Base-by-base conservation (phyloP, 2,329 filamentous ascomycete genomes). In the Calonectria hawksworthii region DNA sequence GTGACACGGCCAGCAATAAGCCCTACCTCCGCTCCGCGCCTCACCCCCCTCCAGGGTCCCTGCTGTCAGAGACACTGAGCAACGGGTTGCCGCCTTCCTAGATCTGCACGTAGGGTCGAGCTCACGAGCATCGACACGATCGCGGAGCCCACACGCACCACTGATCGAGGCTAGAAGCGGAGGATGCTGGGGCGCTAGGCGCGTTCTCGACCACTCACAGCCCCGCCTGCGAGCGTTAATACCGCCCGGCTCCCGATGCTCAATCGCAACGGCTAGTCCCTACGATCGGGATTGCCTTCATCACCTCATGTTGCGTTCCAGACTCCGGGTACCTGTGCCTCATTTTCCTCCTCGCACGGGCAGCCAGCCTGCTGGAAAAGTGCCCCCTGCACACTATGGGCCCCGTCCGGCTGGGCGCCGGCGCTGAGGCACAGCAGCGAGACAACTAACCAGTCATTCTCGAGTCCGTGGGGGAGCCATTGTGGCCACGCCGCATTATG, bases 71-170 rank as follows among this genome's bases (percentile, higher is more conserved):
- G 38, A 61, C 38, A 72, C 63, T 54, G 36, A 36, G 26, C 50
- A 23, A 68, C 51, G 38, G 38, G 28, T 50, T 50, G 26, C 16
- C 36, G 28, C 28, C 67, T 32, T 32, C 41, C 51, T 61, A 75
- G 75, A 80, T 80, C 79, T 80, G 76, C 74, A 76, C 50, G 71
- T 54, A 77, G 71, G 74, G 76, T 75, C 64, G 74, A 70, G 65
- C 67, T 74, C 70, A 65, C 71, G 56, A 41, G 75, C 74, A 81
- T 80, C 77, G 76, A 63, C 74, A 64, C 54, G 50, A 72, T 72
- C 63, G 34, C 54, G 44, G 28, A 59, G 32, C 44, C 56, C 14
- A 47, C 47, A 59, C 52, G 52, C 51, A 47, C 66, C 38, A 52
- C n/a, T 72, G 68, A 70, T 52, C 47, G 71, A 32, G 50, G 44